These are phyloP conservation scores for Diaporthe helianthi DNA, from an alignment of 2,329 filamentous ascomycete genomes.

Conservation along the genomic window DNA sequence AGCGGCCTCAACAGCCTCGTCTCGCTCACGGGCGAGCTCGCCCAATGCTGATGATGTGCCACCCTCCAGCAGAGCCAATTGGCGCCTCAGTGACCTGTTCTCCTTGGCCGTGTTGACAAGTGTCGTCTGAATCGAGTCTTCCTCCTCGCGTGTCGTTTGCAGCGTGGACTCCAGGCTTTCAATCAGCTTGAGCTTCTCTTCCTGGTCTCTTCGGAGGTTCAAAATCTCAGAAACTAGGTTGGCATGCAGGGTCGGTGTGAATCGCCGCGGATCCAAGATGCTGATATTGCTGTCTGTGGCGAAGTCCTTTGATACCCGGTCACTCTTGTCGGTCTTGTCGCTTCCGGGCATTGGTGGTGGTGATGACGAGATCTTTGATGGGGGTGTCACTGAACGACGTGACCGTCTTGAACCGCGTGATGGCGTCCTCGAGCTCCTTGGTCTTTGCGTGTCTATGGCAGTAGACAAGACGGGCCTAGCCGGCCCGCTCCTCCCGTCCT, in stretches of 20 bases:
- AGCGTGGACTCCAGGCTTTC: slow-evolving; percentile 82
- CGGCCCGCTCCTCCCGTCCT: slow-evolving; percentile 65
- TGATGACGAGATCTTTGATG: slow-evolving; percentile 62
- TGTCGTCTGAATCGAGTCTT: slow-evolving; percentile 71
- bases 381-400: slow-evolving; percentile 72
- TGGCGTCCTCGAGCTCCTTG: slow-evolving; percentile 69
- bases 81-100: slow-evolving; percentile 79
- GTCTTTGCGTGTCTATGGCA: slow-evolving; percentile 63
- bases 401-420: slow-evolving; percentile 70
- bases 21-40: slow-evolving; percentile 83
- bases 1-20: slow-evolving; percentile 77
- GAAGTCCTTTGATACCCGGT: slow-evolving; percentile 64
- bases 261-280: slow-evolving; percentile 86
- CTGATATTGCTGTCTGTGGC: slow-evolving; percentile 72
- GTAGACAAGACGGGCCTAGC: slow-evolving; percentile 70
- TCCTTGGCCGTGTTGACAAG: slow-evolving; percentile 75
- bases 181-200: slow-evolving; percentile 86
- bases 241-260: slow-evolving; percentile 94
- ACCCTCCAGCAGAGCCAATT: slow-evolving; percentile 85
- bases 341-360: slow-evolving; percentile 57
- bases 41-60: slow-evolving; percentile 86
- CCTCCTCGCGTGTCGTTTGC: slow-evolving; percentile 74
- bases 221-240: slow-evolving; percentile 95
- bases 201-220: slow-evolving; percentile 83
- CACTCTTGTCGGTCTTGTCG: slow-evolving; percentile 53